Percentiles rank a stretch among this genome's conserved stretches.
These are phyloP conservation scores for Coccinonectria pachysandricola DNA, from an alignment of 2,329 filamentous ascomycete species.

Conservation along the genomic window DNA sequence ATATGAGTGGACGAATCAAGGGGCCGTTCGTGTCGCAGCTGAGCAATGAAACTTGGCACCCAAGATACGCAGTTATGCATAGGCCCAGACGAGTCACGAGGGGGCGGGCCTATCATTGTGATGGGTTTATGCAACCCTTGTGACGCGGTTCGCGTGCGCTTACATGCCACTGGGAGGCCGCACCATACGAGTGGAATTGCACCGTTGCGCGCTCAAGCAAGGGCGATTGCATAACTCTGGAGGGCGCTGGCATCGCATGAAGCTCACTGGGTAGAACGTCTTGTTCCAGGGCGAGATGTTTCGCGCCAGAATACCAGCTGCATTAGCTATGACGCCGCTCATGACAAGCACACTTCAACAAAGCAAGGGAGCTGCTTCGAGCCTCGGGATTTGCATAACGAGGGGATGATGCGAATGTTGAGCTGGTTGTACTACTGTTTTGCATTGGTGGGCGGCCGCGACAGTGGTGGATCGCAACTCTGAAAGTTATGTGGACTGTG, in stretches of 20 bases:
- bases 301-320: too few relatives aligned
- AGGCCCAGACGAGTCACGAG: conserved; percentile 11
- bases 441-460: too few relatives aligned
- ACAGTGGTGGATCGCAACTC: too few relatives aligned
- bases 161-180: conserved; percentile 20
- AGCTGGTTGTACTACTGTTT: too few relatives aligned
- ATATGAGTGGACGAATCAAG: conserved; percentile 15
- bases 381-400: too few relatives aligned
- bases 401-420: too few relatives aligned
- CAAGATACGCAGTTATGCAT: conserved; percentile 12
- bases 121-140: conserved; percentile 27
- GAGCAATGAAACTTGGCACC: neutral
- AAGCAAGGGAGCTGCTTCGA: too few relatives aligned
- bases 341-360: too few relatives aligned
- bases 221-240: conserved; percentile 16
- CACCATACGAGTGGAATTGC: conserved; percentile 15
- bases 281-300: too few relatives aligned
- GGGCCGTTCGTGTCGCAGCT: neutral
- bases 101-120: conserved; percentile 20
- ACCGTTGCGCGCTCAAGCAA: conserved; percentile 12
- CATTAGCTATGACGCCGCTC: too few relatives aligned
- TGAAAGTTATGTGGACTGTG: too few relatives aligned
- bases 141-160: conserved; percentile 24
- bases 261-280: conserved; percentile 14
- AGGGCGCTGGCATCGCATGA: conserved; percentile 14